These are phyloP conservation scores for Boletus rufocinnamomeus DNA, from an alignment of 768 basidiomycete species.

Conservation along the genomic window DNA sequence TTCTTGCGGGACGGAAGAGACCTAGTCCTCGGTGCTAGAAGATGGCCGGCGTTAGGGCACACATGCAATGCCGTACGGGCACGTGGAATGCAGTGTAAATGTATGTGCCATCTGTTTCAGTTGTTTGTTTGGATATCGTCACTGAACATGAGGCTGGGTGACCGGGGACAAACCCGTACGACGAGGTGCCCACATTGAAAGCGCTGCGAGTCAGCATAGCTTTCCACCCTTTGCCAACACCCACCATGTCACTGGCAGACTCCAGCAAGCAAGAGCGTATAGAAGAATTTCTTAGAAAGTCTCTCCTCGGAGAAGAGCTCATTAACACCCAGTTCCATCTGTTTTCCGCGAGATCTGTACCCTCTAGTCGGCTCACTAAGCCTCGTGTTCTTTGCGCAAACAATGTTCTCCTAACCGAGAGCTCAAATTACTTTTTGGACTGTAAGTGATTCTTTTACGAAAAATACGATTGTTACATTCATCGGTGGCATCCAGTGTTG, in stretches of 20 bases:
- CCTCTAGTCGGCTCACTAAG: conserved; percentile 9
- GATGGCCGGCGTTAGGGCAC: background rate
- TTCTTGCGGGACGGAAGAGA: background rate
- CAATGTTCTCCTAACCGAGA: conserved; percentile 27
- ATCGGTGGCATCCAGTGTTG: conserved; percentile 10
- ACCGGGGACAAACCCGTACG: background rate
- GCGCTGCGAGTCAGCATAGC: background rate
- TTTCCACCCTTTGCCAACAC: background rate
- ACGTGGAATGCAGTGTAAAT: background rate
- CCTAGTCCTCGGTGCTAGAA: background rate
- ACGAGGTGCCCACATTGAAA: background rate
- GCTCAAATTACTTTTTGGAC: conserved; percentile 29
- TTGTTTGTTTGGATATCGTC: background rate
- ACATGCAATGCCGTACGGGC: background rate
- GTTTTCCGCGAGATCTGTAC: conserved; percentile 19
- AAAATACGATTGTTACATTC: background rate
- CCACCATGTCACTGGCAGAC: conserved; percentile 9
- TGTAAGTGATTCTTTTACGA: conserved; percentile 14
- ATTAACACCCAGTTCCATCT: conserved; percentile 36
- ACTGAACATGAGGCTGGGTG: background rate
- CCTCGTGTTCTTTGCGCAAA: conserved; percentile 34
- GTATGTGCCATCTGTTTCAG: background rate
- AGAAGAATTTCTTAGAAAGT: conserved; percentile 26
- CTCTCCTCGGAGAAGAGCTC: conserved; percentile 31
- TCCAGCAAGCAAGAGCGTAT: conserved; percentile 13